A percentile compares a stretch with the other conserved stretches of the same genome.
phyloP scores from a whole-genome alignment of 2,329 filamentous ascomycete species.

The Talaromyces rugulosus region DNA sequence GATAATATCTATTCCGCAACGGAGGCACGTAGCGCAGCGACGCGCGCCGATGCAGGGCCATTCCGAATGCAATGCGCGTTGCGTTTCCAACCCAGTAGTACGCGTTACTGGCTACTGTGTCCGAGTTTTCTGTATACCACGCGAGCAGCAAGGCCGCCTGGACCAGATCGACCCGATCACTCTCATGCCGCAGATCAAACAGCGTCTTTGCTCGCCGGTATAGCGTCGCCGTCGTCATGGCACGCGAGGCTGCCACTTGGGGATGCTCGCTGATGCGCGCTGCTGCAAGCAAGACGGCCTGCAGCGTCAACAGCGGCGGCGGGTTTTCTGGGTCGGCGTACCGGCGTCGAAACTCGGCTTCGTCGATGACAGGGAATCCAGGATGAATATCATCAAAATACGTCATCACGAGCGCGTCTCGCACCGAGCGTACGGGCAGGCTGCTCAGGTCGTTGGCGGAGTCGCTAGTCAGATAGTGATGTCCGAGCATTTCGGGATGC shows the following conservation, averaged over 20 bases:
- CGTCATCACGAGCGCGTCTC: constrained; percentile 20
- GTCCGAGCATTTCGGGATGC: neutral
- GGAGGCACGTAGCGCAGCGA: neutral
- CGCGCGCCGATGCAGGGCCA: constrained; percentile 22
- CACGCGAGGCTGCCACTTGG: constrained; percentile 18
- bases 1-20: neutral
- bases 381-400: constrained; percentile 28
- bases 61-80: constrained; percentile 23
- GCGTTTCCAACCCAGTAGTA: constrained; percentile 26
- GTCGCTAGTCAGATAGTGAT: neutral
- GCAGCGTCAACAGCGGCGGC: constrained; percentile 25
- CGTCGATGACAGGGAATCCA: constrained; percentile 24
- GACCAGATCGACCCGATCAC: constrained; percentile 21
- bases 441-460: neutral
- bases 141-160: constrained; percentile 26
- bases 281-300: constrained; percentile 24
- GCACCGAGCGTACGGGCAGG: constrained; percentile 10
- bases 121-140: constrained; percentile 21
- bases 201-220: constrained; percentile 23
- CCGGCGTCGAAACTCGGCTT: constrained; percentile 14
- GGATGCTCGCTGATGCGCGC: constrained; percentile 23
- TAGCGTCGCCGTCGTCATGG: constrained; percentile 19
- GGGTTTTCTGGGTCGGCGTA: constrained; percentile 15
- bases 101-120: constrained; percentile 18
- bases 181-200: constrained; percentile 25